Evolutionary conservation across 371 early-diverging fungal genomes (phyloP), one percentile per base, ranked within the genome.

Genomic region (Mucor racemosus): DNA sequence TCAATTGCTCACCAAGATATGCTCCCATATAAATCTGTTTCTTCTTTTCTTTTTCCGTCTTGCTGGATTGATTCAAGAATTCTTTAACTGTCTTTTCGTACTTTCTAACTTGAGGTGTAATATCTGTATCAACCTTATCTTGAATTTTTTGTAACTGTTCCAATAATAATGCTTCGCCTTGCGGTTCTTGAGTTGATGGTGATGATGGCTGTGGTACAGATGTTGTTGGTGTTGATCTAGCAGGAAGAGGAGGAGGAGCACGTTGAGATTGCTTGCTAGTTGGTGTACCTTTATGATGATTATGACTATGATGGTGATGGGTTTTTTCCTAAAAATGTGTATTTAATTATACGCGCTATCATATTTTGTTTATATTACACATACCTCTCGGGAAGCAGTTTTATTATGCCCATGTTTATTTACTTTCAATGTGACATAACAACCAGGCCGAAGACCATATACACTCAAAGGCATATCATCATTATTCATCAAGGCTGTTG

Each of bases 1-100:
- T 73, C 34, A 73, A 35, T 31, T 73, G 73, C 55, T 73, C 73
- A 7, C 63, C 63, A 9, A 67, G 55, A 46, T 65, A 68, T 40
- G 72, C 68, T 15, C 61, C 72, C 8, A 26, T 65, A 33, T 72
- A 72, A 1, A 68, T 39, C n/a, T 65, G 68, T 15, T 61, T 61
- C 33, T 72, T 67, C 34, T 65, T 68, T 26, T 68, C 68, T 35
- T 68, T 67, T 26, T 67, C 58, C 19, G 54, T 54, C 21, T 39
- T 59, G 35, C 26, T 50, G 13, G 42, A 0, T 33, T 57, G 11
- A 6, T 41, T 50, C 21, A 68, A 40, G 39, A 62, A 72, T 39
- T 41, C 53, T 9, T 72, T 67, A 3, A 62, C 53, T 1, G 55
- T 46, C 41, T 54, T 68, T 65, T 72, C 72, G n/a, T 68, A 72